phyloP scores from a whole-genome alignment of 805 yeast genomes.

The Barnettozyma botsteinii region DNA sequence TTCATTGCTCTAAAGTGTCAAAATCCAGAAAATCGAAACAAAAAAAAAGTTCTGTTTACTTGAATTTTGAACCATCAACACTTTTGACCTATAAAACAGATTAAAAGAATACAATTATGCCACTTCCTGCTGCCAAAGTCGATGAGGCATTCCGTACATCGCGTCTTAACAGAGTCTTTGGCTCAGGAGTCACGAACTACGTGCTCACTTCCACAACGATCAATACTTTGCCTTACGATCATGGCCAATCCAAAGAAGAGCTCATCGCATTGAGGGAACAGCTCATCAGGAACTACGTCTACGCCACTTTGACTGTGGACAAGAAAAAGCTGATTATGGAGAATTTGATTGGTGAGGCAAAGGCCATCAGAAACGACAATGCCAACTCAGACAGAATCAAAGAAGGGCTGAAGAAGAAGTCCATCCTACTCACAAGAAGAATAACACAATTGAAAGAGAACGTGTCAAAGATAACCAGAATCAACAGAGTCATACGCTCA shows the following conservation, averaged over 20 bases:
- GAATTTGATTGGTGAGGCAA: conserved; percentile 3
- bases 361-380: conserved; percentile 2
- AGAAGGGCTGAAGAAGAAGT: conserved; percentile 7
- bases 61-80: background rate
- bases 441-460: conserved; percentile 9
- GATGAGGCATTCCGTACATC: conserved; percentile 5
- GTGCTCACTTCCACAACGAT: conserved; percentile 1
- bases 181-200: conserved; percentile 3
- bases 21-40: background rate
- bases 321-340: conserved; percentile 8
- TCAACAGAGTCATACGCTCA: conserved; percentile 1
- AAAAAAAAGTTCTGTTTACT: background rate
- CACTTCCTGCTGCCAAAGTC: conserved; percentile 5
- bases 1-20: no score
- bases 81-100: no score
- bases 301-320: conserved; percentile 5
- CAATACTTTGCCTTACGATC: conserved; percentile 3
- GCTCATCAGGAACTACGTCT: conserved; percentile 4
- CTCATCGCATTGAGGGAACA: conserved; percentile 3
- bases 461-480: conserved; percentile 5
- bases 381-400: conserved; percentile 3
- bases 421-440: conserved; percentile 4
- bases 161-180: conserved; percentile 4
- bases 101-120: no score
- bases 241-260: conserved; percentile 3